Conservation (phyloP, 164 flowering plant genomes). For the Echeveria elegans region DNA sequence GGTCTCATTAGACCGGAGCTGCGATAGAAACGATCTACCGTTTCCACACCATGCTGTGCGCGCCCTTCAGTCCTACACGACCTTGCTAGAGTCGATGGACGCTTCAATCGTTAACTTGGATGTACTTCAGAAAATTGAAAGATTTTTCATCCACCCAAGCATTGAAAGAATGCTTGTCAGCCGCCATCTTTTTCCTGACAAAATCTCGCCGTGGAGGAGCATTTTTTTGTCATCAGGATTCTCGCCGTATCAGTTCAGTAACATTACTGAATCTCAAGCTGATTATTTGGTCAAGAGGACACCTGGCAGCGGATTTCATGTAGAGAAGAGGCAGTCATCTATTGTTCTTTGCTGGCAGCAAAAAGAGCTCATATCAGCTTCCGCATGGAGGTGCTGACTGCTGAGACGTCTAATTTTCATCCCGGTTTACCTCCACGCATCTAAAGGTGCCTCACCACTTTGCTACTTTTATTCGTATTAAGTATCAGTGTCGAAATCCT, state of each 20-base stretch:
- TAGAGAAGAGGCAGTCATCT: constrained; percentile 75
- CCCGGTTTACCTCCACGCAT: background rate
- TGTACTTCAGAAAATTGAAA: constrained; percentile 34
- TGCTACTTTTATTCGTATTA: background rate
- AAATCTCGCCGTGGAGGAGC: constrained; percentile 28
- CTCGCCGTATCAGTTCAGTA: constrained; percentile 53
- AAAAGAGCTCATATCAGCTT: constrained; percentile 68
- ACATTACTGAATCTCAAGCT: constrained; percentile 74
- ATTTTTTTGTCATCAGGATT: constrained; percentile 56
- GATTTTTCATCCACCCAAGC: constrained; percentile 30
- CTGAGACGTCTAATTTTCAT: background rate
- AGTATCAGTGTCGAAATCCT: background rate
- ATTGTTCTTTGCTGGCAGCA: constrained; percentile 81
- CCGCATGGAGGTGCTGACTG: constrained; percentile 85
- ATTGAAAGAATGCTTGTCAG: constrained; percentile 29
- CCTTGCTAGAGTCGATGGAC: constrained; percentile 39
- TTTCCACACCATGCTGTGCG: constrained; percentile 30
- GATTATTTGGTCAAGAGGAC: constrained; percentile 66
- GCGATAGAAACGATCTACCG: constrained; percentile 36
- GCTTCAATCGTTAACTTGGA: constrained; percentile 29
- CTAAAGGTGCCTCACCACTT: background rate
- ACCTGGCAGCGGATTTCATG: constrained; percentile 65
- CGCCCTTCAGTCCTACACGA: constrained; percentile 28
- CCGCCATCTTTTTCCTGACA: constrained; percentile 22
- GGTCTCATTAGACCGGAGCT: constrained; percentile 37